Percentiles rank a stretch among this genome's conserved stretches.
Evolutionary conservation across 2,329 filamentous ascomycete species (phyloP).

Genomic region (Cylindrodendrum hubeiense): DNA sequence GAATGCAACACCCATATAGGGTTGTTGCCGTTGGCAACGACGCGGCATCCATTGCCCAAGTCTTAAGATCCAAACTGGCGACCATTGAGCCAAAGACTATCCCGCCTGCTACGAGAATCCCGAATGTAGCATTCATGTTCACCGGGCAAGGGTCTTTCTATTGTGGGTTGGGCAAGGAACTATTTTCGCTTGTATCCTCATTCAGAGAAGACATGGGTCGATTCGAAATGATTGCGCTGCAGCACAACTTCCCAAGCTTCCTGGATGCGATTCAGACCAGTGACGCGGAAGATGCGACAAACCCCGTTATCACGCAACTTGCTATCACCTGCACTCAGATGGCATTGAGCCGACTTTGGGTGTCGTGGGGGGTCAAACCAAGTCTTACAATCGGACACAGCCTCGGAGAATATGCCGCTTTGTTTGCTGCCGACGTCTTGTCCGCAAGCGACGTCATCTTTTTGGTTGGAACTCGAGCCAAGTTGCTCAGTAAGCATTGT

Average conservation of each 20-base stretch:
- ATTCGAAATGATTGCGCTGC: constrained; percentile 47
- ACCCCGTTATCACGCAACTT: constrained; percentile 50
- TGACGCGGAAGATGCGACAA: constrained; percentile 40
- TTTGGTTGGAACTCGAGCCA: constrained; percentile 69
- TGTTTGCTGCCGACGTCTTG: constrained; percentile 70
- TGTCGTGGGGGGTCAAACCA: constrained; percentile 52
- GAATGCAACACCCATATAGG: constrained; percentile 70
- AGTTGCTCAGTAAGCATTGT: constrained; percentile 67
- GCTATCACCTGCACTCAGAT: constrained; percentile 55
- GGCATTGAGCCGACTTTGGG: constrained; percentile 51
- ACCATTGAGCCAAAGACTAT: constrained; percentile 32
- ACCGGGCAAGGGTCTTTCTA: constrained; percentile 59
- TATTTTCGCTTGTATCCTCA: constrained; percentile 46
- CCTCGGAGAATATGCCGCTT: constrained; percentile 73
- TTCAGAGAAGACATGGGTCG: constrained; percentile 51
- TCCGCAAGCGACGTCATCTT: constrained; percentile 71
- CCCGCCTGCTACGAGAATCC: constrained; percentile 26
- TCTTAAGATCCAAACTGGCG: constrained; percentile 19
- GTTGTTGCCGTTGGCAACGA: constrained; percentile 58
- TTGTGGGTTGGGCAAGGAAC: constrained; percentile 46
- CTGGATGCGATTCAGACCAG: constrained; percentile 57
- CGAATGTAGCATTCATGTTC: constrained; percentile 56
- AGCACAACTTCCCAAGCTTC: constrained; percentile 54
- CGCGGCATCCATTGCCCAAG: constrained; percentile 18
- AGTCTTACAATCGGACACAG: constrained; percentile 61